These are phyloP conservation scores for Botrytis cinerea DNA, from an alignment of 2,329 filamentous ascomycete genomes.

Conservation along the genomic window DNA sequence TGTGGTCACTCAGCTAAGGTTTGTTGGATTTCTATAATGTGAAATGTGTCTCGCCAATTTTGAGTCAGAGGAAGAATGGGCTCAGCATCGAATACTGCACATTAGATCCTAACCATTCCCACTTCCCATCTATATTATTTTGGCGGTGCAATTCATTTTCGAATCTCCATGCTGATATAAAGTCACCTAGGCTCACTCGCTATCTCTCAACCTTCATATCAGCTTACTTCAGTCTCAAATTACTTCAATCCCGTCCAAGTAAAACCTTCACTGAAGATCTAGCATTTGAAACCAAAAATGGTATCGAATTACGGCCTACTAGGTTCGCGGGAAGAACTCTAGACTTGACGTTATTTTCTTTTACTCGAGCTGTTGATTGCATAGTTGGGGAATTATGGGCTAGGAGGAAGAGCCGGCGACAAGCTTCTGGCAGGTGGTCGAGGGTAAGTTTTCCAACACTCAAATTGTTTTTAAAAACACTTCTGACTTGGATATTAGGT, in stretches of 20 bases:
- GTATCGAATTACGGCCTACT: conserved; percentile 38
- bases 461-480: not conserved
- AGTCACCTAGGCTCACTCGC: conserved; percentile 51
- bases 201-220: conserved; percentile 60
- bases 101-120: not conserved
- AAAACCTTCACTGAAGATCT: conserved; percentile 46
- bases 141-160: not conserved
- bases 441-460: not conserved
- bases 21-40: conserved; percentile 8
- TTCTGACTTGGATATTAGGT: conserved; percentile 29
- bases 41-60: not conserved
- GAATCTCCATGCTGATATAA: not conserved
- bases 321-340: conserved; percentile 69
- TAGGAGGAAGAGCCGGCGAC: conserved; percentile 48
- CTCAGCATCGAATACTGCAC: not conserved
- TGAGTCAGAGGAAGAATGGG: not conserved
- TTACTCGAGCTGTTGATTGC: conserved; percentile 71
- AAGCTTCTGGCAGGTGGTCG: conserved; percentile 51
- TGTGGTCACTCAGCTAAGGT: conserved; percentile 35
- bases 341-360: conserved; percentile 79
- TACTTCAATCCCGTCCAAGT: conserved; percentile 59
- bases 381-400: conserved; percentile 67
- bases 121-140: not conserved
- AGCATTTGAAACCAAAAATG: conserved; percentile 36
- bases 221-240: conserved; percentile 57